Percentiles rank a stretch among this genome's conserved stretches.
Evolutionary conservation across 1,139 yeast species (phyloP).

Genomic region (Arxiozyma telluris): DNA sequence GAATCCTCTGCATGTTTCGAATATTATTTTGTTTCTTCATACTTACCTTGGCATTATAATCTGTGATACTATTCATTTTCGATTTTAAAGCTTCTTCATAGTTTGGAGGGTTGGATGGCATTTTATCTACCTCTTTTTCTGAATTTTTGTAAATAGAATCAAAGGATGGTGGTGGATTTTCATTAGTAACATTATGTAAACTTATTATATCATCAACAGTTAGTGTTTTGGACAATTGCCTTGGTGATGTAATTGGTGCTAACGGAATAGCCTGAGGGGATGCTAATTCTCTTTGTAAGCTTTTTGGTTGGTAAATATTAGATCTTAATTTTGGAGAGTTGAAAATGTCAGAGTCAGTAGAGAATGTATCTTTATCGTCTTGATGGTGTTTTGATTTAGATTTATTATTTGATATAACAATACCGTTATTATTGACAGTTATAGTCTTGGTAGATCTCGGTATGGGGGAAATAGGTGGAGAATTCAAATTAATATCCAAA

Average conservation of each 20-base stretch:
- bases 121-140: slow-evolving; percentile 5
- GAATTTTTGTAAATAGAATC: slow-evolving; percentile 17
- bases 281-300: slow-evolving; percentile 37
- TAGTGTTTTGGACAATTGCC: slow-evolving; percentile 7
- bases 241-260: slow-evolving; percentile 36
- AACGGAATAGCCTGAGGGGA: slow-evolving; percentile 55
- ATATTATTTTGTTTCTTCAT: neutral
- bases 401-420: slow-evolving; percentile 5
- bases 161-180: slow-evolving; percentile 21
- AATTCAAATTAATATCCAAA: slow-evolving; percentile 29
- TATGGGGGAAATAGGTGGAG: slow-evolving; percentile 8
- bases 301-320: slow-evolving; percentile 53
- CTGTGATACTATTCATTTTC: slow-evolving; percentile 6
- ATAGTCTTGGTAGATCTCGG: slow-evolving; percentile 5
- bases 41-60: slow-evolving; percentile 7
- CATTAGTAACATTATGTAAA: neutral
- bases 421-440: slow-evolving; percentile 2
- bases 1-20: slow-evolving; percentile 8
- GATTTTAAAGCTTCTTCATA: slow-evolving; percentile 28
- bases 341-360: slow-evolving; percentile 9
- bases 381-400: neutral
- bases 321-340: slow-evolving; percentile 32
- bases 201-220: slow-evolving; percentile 1
- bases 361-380: neutral
- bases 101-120: slow-evolving; percentile 35